A percentile compares a stretch with the other conserved stretches of the same genome.
These are phyloP conservation scores for Nannochloropsis salina DNA, from an alignment of 108 stramenopile species.

Conservation along the genomic window DNA sequence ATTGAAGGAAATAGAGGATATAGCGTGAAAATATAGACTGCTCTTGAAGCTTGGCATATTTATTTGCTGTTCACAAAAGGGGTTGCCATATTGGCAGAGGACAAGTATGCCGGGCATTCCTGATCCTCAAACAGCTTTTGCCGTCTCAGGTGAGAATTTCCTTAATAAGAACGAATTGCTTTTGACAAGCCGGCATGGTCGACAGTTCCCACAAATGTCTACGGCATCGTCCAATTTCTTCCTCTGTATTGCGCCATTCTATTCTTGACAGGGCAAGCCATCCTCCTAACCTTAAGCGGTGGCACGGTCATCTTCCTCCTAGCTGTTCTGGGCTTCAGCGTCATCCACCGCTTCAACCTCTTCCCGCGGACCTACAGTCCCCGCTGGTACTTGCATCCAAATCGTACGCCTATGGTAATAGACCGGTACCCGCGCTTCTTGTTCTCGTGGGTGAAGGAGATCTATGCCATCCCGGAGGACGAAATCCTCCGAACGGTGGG, in stretches of 20 bases:
- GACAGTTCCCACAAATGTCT: not conserved
- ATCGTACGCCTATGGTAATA: constrained; percentile 5
- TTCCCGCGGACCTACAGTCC: constrained; percentile 4
- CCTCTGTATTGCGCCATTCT: not conserved
- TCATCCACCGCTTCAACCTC: not conserved
- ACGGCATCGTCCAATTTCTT: not conserved
- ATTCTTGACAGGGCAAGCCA: not conserved
- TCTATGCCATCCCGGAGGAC: not conserved
- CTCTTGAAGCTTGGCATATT: no score
- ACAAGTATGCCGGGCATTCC: constrained; percentile 19
- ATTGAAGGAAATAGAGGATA: no score
- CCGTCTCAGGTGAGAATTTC: not conserved
- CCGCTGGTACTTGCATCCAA: not conserved
- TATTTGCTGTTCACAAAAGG: not conserved
- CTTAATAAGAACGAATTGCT: not conserved
- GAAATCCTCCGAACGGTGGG: not conserved
- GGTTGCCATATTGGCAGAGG: not conserved
- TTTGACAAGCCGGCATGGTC: not conserved
- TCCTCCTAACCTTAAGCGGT: not conserved
- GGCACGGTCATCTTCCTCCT: constrained; percentile 11
- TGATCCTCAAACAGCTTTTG: constrained; percentile 15
- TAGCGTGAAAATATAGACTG: no score
- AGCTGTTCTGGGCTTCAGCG: not conserved
- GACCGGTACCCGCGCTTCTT: not conserved
- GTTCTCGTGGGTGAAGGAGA: not conserved